phyloP scores from a whole-genome alignment of 1,284 basidiomycete species.

The Boletus smithii region DNA sequence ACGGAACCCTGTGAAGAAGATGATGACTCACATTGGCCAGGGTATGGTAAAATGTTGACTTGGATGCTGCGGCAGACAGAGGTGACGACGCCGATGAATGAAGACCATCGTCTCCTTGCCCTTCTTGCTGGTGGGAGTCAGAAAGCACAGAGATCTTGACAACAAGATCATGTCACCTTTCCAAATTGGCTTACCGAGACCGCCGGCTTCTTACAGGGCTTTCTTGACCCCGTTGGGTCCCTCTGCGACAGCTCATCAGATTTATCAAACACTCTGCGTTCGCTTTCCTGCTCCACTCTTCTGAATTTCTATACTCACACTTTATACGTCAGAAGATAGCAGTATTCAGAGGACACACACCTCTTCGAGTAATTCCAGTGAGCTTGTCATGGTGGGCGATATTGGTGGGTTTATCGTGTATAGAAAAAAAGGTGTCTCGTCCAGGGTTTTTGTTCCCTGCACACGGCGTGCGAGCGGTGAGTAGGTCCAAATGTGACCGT shows the following conservation, averaged over 20 bases:
- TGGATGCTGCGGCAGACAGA: slow-evolving; percentile 39
- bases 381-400: slow-evolving; percentile 17
- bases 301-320: slow-evolving; percentile 46
- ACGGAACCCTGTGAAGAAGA: slow-evolving; percentile 6
- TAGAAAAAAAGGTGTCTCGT: neutral
- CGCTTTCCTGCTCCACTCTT: slow-evolving; percentile 51
- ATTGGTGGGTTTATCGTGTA: neutral
- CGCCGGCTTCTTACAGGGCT: slow-evolving; percentile 40
- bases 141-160: neutral
- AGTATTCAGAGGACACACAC: slow-evolving; percentile 23
- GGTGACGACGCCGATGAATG: slow-evolving; percentile 31
- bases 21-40: slow-evolving; percentile 42
- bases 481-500: slow-evolving; percentile 4
- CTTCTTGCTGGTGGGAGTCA: slow-evolving; percentile 21
- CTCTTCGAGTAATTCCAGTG: slow-evolving; percentile 42
- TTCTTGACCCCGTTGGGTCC: slow-evolving; percentile 22
- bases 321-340: slow-evolving; percentile 1
- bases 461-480: slow-evolving; percentile 15
- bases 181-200: slow-evolving; percentile 55
- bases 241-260: slow-evolving; percentile 18
- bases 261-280: slow-evolving; percentile 42
- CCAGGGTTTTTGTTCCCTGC: neutral
- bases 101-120: slow-evolving; percentile 18
- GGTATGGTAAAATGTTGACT: slow-evolving; percentile 49
- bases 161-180: slow-evolving; percentile 39